phyloP scores from a whole-genome alignment of 179 eudicot genomes.

The Nepenthes alata region DNA sequence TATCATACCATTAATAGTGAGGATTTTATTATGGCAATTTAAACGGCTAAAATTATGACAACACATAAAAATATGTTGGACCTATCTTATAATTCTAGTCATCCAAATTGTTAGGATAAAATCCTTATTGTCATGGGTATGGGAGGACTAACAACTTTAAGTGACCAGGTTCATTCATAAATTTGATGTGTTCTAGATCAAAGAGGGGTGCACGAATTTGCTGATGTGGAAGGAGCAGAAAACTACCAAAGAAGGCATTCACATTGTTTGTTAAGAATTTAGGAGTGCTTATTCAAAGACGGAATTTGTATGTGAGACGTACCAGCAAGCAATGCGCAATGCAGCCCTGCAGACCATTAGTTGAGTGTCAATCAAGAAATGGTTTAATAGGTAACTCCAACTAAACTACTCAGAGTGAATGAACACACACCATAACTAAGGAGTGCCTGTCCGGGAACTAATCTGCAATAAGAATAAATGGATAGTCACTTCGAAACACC shows the following conservation, averaged over 20 bases:
- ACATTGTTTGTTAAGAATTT: background rate
- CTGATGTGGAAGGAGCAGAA: background rate
- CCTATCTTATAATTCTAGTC: too few species aligned
- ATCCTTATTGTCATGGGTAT: too few species aligned
- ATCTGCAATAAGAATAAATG: constrained; percentile 26
- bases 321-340: constrained; percentile 94
- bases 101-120: too few species aligned
- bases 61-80: too few species aligned
- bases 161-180: too few species aligned
- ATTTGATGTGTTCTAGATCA: too few species aligned
- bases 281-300: background rate
- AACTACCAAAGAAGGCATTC: background rate
- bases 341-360: constrained; percentile 54
- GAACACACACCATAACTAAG: constrained; percentile 72
- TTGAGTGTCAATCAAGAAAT: constrained; percentile 10
- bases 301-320: constrained; percentile 10
- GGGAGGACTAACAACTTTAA: too few species aligned
- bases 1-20: too few species aligned
- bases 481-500: background rate
- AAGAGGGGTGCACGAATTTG: background rate
- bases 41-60: too few species aligned
- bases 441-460: constrained; percentile 85
- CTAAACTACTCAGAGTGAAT: background rate
- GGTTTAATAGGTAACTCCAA: background rate
- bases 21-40: too few species aligned